Evolutionary conservation across 1,284 basidiomycete species (phyloP), one percentile per base, ranked within the genome.

Genomic region (Phenoliferia sp.): DNA sequence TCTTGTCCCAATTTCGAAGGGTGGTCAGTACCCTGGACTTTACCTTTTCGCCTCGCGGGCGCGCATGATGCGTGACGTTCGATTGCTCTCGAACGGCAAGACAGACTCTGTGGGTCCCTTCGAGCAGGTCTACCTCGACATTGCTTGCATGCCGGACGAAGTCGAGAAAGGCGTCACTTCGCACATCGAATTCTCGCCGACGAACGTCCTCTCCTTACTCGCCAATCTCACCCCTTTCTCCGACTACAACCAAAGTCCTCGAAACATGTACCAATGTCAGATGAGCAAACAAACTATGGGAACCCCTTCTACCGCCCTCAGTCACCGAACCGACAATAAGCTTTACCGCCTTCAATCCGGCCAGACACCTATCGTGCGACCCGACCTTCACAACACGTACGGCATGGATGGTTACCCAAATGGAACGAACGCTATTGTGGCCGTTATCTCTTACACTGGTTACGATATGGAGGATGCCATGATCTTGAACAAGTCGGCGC

Each of bases 241-340:
- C 50, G 95, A 99, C 82, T 99, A 98, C 82, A 99, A 99, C 80
- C 96, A 85, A 76, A 82, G 80, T 48, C 84, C 84, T 3, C 78
- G 84, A 68, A 85, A 85, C 78, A 84, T 84, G 82, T 85, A 85
- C 75, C 83, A 95, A 82, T 69, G 50, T 69, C 84, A 98, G 88
- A 99, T 99, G 96, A 94, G 93, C 80, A 99, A 99, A 84, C 96
- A 99, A 85, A 91, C 92, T 1, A 99, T 99, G 96, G 96, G 96
- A 50, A 99, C 96, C 34, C 95, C 96, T 1, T 89, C 92, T 35
- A 97, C 94, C 1, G 90, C 93, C 3, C 79, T 98, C 34, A 85
- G 86, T 75, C 90, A 93, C 76, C 85, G 96, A 70, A 99, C 96
- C 17, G 96, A 99, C 81, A 99, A 99, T 84, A 99, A 99, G 81